phyloP scores from a whole-genome alignment of 73 alveolate genomes.

The Halteria grandinella region DNA sequence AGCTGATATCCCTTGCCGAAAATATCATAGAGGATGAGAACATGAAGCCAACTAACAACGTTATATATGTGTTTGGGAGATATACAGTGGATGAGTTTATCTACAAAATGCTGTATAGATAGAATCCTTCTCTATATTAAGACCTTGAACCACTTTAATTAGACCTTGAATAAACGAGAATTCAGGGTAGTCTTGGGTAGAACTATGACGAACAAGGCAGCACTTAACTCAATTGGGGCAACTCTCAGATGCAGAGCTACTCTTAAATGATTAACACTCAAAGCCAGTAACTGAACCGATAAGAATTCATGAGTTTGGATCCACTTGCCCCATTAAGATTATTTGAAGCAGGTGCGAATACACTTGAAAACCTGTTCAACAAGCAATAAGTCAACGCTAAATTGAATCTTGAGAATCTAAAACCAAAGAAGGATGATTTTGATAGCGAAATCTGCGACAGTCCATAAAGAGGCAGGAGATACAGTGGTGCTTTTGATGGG shows the following conservation, averaged over 20 bases:
- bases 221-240: slow-evolving; percentile 14
- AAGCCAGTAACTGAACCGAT: neutral
- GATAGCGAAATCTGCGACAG: neutral
- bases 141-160: slow-evolving; percentile 33
- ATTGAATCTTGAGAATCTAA: neutral
- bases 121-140: neutral
- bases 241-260: neutral
- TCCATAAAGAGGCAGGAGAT: neutral
- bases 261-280: neutral
- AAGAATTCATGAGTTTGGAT: neutral
- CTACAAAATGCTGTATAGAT: neutral
- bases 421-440: neutral
- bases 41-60: slow-evolving; percentile 19
- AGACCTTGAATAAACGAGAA: slow-evolving; percentile 26
- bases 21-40: neutral
- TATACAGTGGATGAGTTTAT: slow-evolving; percentile 29
- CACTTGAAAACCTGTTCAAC: slow-evolving; percentile 19
- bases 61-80: slow-evolving; percentile 22
- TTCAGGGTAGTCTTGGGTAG: slow-evolving; percentile 11
- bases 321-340: slow-evolving; percentile 14
- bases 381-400: too few species aligned
- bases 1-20: slow-evolving; percentile 8
- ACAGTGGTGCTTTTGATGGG: neutral
- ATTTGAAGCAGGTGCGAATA: slow-evolving; percentile 2
- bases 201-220: slow-evolving; percentile 3